Conservation (phyloP, 805 yeast genomes). For the Nakazawaea anatomiae region DNA sequence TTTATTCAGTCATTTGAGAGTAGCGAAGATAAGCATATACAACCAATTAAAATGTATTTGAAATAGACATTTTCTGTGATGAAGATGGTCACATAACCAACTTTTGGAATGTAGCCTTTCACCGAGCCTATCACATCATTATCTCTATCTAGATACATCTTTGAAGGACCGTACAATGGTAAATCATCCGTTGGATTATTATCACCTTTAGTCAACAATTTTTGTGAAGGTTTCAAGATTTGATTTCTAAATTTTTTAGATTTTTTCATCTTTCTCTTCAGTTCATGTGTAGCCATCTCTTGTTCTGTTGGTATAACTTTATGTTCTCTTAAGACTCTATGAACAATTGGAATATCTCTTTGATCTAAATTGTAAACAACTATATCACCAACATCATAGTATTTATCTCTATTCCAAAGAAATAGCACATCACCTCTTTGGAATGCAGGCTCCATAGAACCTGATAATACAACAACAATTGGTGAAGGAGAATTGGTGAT, state of each 20-base stretch:
- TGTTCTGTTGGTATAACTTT: slow-evolving; percentile 24
- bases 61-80: slow-evolving; percentile 85
- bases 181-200: slow-evolving; percentile 91
- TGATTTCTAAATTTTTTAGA: slow-evolving; percentile 8
- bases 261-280: slow-evolving; percentile 11
- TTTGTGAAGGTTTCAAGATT: slow-evolving; percentile 38
- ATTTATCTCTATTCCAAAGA: slow-evolving; percentile 76
- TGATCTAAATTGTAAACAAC: slow-evolving; percentile 86
- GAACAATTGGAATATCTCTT: slow-evolving; percentile 91
- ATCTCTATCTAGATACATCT: slow-evolving; percentile 69
- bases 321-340: slow-evolving; percentile 87
- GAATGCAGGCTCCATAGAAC: slow-evolving; percentile 99
- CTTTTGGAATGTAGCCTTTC: slow-evolving; percentile 82
- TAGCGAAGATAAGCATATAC: slow-evolving; percentile 6
- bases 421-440: slow-evolving; percentile 94
- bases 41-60: slow-evolving; percentile 69
- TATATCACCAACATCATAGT: slow-evolving; percentile 78
- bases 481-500: slow-evolving; percentile 85
- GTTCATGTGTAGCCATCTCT: slow-evolving; percentile 14
- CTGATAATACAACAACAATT: slow-evolving; percentile 92
- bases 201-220: slow-evolving; percentile 90
- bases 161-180: slow-evolving; percentile 72
- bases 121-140: slow-evolving; percentile 85
- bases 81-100: slow-evolving; percentile 89
- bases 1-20: background rate